phyloP scores from a whole-genome alignment of 345 rosid species.

The Acer campestre region DNA sequence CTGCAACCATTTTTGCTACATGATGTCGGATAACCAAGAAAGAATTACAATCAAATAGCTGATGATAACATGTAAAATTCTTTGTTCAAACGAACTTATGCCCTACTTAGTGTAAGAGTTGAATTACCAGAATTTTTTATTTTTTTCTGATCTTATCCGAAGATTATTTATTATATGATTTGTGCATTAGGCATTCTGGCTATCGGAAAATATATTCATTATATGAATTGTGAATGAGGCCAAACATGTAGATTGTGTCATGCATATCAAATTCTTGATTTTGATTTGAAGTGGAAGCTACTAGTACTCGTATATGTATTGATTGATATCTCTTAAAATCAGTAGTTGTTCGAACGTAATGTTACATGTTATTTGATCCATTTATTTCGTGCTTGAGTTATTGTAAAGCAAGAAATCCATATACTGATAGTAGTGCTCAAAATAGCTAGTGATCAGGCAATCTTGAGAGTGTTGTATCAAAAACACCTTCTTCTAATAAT shows the following conservation, averaged over 20 bases:
- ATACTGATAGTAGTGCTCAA: no score
- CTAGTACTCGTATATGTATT: not conserved
- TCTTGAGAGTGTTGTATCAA: no score
- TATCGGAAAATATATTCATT: not conserved
- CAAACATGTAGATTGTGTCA: not conserved
- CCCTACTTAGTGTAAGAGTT: not conserved
- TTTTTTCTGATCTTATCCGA: no score
- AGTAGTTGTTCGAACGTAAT: not conserved
- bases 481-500: not conserved
- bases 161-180: no score
- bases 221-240: not conserved
- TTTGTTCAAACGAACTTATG: no score
- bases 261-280: not conserved
- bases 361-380: not conserved
- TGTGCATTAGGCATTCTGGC: not conserved
- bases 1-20: no score
- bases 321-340: no score
- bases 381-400: not conserved
- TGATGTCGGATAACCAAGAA: no score
- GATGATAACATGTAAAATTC: no score
- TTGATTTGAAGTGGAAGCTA: not conserved
- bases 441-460: no score
- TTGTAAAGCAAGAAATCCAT: not conserved
- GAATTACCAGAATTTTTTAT: no score
- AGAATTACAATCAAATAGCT: no score